Evolutionary conservation across 106 monocot genomes (phyloP).

Genomic region (Dioscorea zingiberensis): DNA sequence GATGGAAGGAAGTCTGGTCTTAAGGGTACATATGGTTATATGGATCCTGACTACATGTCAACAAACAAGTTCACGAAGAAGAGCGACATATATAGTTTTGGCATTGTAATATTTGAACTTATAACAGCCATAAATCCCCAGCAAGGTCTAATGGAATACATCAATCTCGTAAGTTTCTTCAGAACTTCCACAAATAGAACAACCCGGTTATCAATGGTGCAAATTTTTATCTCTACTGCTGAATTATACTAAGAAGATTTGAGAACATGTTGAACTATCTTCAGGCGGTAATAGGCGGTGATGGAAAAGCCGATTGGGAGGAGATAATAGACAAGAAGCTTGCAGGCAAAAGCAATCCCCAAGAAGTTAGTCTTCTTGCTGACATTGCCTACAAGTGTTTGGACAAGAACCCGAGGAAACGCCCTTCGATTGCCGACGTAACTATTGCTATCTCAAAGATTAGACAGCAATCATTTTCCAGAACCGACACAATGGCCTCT

Average conservation of each 20-base stretch:
- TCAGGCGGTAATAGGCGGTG: constrained; percentile 74
- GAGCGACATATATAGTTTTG: constrained; percentile 97
- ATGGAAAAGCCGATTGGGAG: constrained; percentile 72
- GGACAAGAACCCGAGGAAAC: constrained; percentile 59
- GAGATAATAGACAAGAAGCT: constrained; percentile 86
- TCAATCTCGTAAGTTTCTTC: constrained; percentile 79
- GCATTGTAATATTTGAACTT: constrained; percentile 90
- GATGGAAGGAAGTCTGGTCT: constrained; percentile 72
- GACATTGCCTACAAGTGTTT: constrained; percentile 67
- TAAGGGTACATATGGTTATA: constrained; percentile 98
- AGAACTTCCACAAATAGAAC: neutral
- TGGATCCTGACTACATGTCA: constrained; percentile 94
- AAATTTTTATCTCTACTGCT: neutral
- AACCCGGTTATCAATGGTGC: neutral
- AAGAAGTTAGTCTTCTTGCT: constrained; percentile 58
- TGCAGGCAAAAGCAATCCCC: constrained; percentile 27
- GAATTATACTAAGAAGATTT: neutral
- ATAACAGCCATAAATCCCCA: constrained; percentile 93
- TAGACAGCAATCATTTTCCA: constrained; percentile 17
- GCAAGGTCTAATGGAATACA: constrained; percentile 89
- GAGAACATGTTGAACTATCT: neutral
- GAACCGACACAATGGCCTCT: constrained; percentile 19
- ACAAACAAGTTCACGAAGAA: constrained; percentile 87
- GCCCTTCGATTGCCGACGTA: constrained; percentile 69
- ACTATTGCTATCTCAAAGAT: constrained; percentile 61